Conservation (phyloP, 371 early-diverging fungal genomes). For the Syncephalastrum racemosum region DNA sequence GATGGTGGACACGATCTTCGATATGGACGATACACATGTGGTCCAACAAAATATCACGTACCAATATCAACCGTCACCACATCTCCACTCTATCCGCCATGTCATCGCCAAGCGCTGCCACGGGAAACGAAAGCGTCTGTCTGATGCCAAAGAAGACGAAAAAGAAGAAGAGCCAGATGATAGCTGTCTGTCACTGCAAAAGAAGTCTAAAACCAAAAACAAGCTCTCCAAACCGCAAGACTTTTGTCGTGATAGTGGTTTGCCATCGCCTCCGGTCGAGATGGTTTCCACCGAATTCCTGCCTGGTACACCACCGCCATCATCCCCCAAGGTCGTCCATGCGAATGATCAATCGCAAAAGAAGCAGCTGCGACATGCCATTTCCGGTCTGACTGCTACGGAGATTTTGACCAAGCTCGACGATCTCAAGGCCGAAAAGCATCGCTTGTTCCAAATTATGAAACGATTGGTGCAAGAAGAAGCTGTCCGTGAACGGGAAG, state of each 20-base stretch:
- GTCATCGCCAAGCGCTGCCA: constrained; percentile 7
- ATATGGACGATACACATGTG: constrained; percentile 4
- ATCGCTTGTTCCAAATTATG: constrained; percentile 18
- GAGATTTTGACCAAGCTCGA: constrained; percentile 13
- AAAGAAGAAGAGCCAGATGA: constrained; percentile 5
- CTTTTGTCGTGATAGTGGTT: constrained; percentile 6
- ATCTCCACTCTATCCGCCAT: constrained; percentile 12
- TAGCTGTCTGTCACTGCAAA: too few relatives aligned
- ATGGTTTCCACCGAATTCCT: constrained; percentile 2
- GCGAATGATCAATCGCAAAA: constrained; percentile 1
- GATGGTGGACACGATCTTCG: constrained; percentile 20
- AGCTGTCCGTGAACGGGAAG: constrained; percentile 1
- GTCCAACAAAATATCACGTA: constrained; percentile 10
- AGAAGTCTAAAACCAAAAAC: constrained; percentile 2
- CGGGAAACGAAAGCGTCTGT: constrained; percentile 12
- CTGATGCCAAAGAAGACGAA: constrained; percentile 4
- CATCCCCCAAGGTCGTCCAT: too few relatives aligned
- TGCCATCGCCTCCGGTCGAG: constrained; percentile 21
- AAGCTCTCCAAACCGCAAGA: constrained; percentile 1
- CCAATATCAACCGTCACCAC: constrained; percentile 15
- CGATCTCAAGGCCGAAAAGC: constrained; percentile 17
- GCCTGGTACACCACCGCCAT: too few relatives aligned
- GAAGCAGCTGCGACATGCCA: neutral
- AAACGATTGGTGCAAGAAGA: constrained; percentile 18
- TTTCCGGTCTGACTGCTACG: constrained; percentile 4